A percentile compares a stretch with the other conserved stretches of the same genome.
Conservation (phyloP, 495 filamentous ascomycete species). For the Neurospora discreta region DNA sequence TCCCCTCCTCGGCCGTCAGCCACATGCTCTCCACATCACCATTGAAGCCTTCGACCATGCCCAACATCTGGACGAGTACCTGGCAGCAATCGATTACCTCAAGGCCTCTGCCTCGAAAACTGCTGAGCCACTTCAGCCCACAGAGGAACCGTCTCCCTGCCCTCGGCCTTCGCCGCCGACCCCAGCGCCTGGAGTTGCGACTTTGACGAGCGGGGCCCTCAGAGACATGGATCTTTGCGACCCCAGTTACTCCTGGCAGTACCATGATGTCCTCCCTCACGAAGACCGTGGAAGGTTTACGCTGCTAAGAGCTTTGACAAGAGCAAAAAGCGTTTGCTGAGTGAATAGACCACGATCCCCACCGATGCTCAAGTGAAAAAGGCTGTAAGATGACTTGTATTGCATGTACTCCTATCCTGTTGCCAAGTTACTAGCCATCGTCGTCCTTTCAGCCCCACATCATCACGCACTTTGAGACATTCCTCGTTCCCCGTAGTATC, state of each 20-base stretch:
- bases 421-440: neutral
- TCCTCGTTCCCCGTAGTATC: neutral
- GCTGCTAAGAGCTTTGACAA: neutral
- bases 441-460: neutral
- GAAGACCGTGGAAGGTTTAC: neutral
- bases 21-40: neutral
- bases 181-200: neutral
- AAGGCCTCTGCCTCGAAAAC: too few species aligned
- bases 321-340: neutral
- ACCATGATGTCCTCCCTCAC: too few species aligned
- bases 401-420: neutral
- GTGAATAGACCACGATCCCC: neutral
- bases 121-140: neutral
- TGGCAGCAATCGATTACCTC: neutral
- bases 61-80: neutral
- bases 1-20: neutral
- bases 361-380: accelerated
- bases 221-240: too few species aligned
- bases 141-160: neutral
- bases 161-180: neutral
- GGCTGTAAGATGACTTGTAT: neutral
- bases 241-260: too few species aligned
- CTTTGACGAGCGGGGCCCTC: neutral
- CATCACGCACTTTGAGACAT: neutral
- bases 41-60: neutral